phyloP scores from a whole-genome alignment of 441 rosid genomes.

The Syzygium syzygioides region DNA sequence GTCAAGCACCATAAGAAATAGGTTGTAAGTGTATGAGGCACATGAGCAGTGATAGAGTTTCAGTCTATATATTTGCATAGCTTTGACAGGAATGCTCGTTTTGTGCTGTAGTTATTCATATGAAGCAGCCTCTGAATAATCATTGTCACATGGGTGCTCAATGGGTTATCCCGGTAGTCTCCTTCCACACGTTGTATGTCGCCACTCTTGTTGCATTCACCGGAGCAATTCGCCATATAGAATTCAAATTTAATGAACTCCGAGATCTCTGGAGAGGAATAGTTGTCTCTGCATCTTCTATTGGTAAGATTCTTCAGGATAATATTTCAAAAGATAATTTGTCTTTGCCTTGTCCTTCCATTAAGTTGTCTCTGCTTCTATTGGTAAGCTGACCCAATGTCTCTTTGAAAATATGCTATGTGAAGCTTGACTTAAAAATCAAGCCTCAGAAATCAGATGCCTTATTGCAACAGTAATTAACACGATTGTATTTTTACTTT shows the following conservation, averaged over 20 bases:
- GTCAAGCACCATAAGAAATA: not conserved
- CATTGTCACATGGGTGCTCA: conserved; percentile 56
- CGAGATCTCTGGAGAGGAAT: conserved; percentile 85
- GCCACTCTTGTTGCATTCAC: conserved; percentile 55
- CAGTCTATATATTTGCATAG: not conserved
- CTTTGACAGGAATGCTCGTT: conserved; percentile 18
- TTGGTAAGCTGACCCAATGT: not conserved
- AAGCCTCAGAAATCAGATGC: not conserved
- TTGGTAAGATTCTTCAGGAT: conserved; percentile 30
- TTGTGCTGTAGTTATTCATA: conserved; percentile 46
- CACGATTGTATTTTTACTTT: not conserved
- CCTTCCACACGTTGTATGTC: conserved; percentile 52
- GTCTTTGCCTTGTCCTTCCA: not conserved
- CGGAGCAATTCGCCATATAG: conserved; percentile 61
- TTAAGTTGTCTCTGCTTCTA: not conserved
- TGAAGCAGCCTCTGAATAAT: conserved; percentile 46
- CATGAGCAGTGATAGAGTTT: not conserved
- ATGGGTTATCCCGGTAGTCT: conserved; percentile 52
- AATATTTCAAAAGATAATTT: not conserved
- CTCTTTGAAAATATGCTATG: not conserved
- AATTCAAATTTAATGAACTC: conserved; percentile 84
- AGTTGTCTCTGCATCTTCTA: conserved; percentile 50
- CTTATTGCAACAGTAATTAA: not conserved
- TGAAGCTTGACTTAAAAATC: not conserved
- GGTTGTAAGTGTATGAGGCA: not conserved